Evolutionary conservation across 164 flowering plant species (phyloP), one percentile per base, ranked within the genome.

Genomic region (Vitis cinerea): DNA sequence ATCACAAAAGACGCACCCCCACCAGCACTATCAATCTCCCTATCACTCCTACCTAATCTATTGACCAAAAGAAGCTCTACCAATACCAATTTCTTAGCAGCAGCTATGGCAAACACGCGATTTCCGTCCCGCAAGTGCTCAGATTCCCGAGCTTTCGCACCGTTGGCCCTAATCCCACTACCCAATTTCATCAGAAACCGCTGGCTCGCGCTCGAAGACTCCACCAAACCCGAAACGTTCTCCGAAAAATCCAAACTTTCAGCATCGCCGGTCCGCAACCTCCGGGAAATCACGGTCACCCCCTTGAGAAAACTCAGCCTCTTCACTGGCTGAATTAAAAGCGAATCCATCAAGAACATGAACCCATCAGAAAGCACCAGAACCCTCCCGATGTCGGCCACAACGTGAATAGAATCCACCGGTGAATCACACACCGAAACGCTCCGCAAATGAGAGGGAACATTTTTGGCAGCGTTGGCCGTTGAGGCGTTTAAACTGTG

Each of bases 51-150:
- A 51, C 64, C 73, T 19, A 19, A 17, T 64, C 69, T 65, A 44
- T 57, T 59, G 9, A 71, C 72, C 9, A 72, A 64, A 9, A 75
- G 61, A 50, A 91, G 69, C 77, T 91, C 94, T 1, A 86, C 61
- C 69, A 96, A 72, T 8, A 90, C 49, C 82, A 96, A 69, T 68
- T 73, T 91, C 67, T 80, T 91, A 65, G 90, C 89, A 27, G 77
- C 59, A 13, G 79, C 84, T 50, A 81, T 82, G 0, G 85, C 89
- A 61, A 87, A 88, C 23, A 85, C 74, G 61, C 72, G 75, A 69
- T 66, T 71, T 13, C 74, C 80, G 2, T 69, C 84, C 9, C 71
- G 72, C 1, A n/a, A 67, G 44, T 63, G 66, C 14, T 78, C 86
- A 0, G 60, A 10, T 1, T 79, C 87, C 63, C 75, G 80, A 4